Conservation (phyloP, 768 basidiomycete species). For the Suillus sp. region DNA sequence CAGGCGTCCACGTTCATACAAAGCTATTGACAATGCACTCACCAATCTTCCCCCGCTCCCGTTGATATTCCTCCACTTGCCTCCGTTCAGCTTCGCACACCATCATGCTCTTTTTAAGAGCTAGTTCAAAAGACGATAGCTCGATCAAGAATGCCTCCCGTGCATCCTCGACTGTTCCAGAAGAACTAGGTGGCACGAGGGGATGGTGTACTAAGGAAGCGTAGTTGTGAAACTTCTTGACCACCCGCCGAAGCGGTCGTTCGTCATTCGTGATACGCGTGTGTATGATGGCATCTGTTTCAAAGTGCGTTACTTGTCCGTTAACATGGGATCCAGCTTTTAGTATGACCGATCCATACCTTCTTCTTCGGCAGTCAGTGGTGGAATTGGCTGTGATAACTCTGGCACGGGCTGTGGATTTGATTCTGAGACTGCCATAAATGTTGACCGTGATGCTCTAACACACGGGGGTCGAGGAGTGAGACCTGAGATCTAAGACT, state of each 20-base stretch:
- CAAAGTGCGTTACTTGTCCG: conserved; percentile 19
- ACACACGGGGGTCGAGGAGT: background rate
- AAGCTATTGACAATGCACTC: conserved; percentile 26
- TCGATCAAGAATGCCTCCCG: conserved; percentile 80
- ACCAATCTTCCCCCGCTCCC: conserved; percentile 74
- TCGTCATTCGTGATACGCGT: conserved; percentile 84
- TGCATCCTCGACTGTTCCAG: conserved; percentile 60
- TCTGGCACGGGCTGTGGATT: conserved; percentile 13
- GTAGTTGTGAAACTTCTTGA: conserved; percentile 82
- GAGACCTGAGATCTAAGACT: background rate
- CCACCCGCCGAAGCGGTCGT: conserved; percentile 71
- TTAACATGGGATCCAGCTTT: conserved; percentile 9
- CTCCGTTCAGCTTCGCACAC: conserved; percentile 84
- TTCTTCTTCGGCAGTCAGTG: conserved; percentile 65
- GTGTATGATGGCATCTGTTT: conserved; percentile 74
- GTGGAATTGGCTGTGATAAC: conserved; percentile 35
- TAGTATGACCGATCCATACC: conserved; percentile 36
- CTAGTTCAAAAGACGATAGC: conserved; percentile 71
- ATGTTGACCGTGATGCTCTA: background rate
- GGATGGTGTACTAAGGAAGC: conserved; percentile 57
- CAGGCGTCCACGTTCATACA: background rate
- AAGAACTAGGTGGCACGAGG: conserved; percentile 34
- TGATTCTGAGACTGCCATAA: conserved; percentile 8
- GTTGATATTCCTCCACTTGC: conserved; percentile 83
- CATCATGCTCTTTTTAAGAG: conserved; percentile 77